These are phyloP conservation scores for Cladosporium sp. DNA, from an alignment of 2,329 filamentous ascomycete genomes.

Conservation along the genomic window DNA sequence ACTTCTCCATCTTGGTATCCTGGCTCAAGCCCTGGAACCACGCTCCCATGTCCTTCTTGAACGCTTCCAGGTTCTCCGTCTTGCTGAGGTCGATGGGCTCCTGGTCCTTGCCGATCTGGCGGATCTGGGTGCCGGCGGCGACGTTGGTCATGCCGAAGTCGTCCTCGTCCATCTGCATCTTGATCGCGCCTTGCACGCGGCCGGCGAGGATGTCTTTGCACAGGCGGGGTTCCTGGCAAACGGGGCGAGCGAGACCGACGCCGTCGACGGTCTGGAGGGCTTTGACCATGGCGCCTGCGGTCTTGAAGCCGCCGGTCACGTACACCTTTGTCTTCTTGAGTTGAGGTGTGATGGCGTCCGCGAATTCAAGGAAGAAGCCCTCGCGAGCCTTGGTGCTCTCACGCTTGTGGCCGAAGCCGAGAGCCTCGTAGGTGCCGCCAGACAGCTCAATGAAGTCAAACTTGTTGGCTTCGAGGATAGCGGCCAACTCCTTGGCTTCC, in stretches of 20 bases:
- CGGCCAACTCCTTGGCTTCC: slow-evolving; percentile 53
- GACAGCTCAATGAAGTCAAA: slow-evolving; percentile 63
- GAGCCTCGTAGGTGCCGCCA: slow-evolving; percentile 61
- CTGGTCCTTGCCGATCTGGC: slow-evolving; percentile 55
- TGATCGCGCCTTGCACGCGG: slow-evolving; percentile 52
- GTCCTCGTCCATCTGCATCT: slow-evolving; percentile 51
- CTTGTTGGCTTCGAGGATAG: slow-evolving; percentile 51
- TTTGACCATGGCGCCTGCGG: slow-evolving; percentile 59
- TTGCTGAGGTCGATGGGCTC: slow-evolving; percentile 56
- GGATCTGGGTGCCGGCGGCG: slow-evolving; percentile 54
- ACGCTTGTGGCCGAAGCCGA: slow-evolving; percentile 55
- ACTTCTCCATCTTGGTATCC: slow-evolving; percentile 20
- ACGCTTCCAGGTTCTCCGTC: slow-evolving; percentile 51
- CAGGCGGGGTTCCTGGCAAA: slow-evolving; percentile 54
- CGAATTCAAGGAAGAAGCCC: slow-evolving; percentile 62
- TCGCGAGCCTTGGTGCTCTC: slow-evolving; percentile 56
- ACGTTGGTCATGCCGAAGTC: slow-evolving; percentile 55
- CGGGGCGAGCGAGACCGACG: slow-evolving; percentile 59
- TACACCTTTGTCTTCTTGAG: slow-evolving; percentile 59
- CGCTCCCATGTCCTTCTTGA: slow-evolving; percentile 51
- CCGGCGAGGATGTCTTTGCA: slow-evolving; percentile 50
- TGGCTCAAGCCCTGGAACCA: slow-evolving; percentile 37
- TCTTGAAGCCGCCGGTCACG: slow-evolving; percentile 61
- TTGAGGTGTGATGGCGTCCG: slow-evolving; percentile 53
- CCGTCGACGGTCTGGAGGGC: slow-evolving; percentile 61